These are phyloP conservation scores for Laburnicola sp. DNA, from an alignment of 2,329 filamentous ascomycete species.

Conservation along the genomic window DNA sequence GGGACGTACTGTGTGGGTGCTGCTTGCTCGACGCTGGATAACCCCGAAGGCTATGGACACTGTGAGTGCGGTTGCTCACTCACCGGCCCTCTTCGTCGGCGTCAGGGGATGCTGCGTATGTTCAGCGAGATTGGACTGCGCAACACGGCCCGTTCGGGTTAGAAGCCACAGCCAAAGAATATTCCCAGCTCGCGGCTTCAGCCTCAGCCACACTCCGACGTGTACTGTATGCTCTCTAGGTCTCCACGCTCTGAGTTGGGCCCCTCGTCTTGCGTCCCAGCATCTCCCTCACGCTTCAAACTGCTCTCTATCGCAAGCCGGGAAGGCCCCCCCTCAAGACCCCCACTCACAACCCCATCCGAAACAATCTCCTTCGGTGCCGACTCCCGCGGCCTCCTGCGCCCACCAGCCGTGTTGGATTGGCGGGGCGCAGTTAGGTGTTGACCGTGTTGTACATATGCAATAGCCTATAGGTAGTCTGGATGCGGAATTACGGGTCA, in stretches of 20 bases:
- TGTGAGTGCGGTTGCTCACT: not conserved
- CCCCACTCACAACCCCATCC: not conserved
- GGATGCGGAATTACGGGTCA: too few species aligned
- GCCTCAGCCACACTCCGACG: conserved; percentile 14
- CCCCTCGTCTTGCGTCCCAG: not conserved
- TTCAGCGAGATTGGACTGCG: conserved; percentile 15
- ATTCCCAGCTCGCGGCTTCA: conserved; percentile 10
- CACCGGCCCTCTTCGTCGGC: not conserved
- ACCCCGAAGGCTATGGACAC: not conserved
- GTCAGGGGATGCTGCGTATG: conserved; percentile 9
- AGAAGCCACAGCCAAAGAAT: conserved; percentile 7
- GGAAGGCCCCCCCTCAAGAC: too few species aligned
- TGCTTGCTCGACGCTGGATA: too few species aligned
- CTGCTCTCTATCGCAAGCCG: not conserved
- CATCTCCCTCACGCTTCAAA: not conserved
- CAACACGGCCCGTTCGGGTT: conserved; percentile 8
- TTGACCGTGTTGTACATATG: too few species aligned
- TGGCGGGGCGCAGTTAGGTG: too few species aligned
- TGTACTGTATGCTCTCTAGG: not conserved
- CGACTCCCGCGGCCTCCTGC: too few species aligned
- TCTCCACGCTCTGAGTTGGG: too few species aligned
- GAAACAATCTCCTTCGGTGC: not conserved
- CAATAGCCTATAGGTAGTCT: too few species aligned
- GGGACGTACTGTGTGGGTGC: too few species aligned
- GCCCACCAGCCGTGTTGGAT: too few species aligned